A percentile compares a stretch with the other conserved stretches of the same genome.
phyloP scores from a whole-genome alignment of 2,329 filamentous ascomycete genomes.

The Fonsecaea multimorphosa region DNA sequence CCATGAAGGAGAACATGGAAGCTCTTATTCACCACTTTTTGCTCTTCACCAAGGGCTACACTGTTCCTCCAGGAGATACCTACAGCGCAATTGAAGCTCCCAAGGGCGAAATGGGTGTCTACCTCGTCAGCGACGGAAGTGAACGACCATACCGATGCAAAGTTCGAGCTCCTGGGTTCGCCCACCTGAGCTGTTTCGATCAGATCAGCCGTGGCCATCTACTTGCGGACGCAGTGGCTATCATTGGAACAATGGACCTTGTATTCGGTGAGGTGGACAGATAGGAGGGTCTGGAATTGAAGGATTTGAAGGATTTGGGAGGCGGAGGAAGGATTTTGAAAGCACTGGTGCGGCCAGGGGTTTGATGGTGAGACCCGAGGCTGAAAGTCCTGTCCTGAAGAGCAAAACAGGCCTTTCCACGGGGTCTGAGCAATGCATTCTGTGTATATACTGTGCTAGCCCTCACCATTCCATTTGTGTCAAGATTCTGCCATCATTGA shows the following conservation, averaged over 20 bases:
- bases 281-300: slow-evolving; percentile 41
- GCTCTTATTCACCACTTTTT: slow-evolving; percentile 99
- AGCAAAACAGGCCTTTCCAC: neutral
- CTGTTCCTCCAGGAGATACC: slow-evolving; percentile 95
- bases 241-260: slow-evolving; percentile 67
- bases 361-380: slow-evolving; percentile 7
- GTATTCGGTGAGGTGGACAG: slow-evolving; percentile 72
- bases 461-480: slow-evolving; percentile 10
- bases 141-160: slow-evolving; percentile 97
- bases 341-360: neutral
- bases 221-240: slow-evolving; percentile 93
- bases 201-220: slow-evolving; percentile 91
- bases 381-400: neutral
- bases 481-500: neutral
- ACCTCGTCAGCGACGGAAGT: slow-evolving; percentile 91
- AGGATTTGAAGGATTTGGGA: slow-evolving; percentile 7
- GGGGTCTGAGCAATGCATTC: neutral
- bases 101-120: slow-evolving; percentile 99
- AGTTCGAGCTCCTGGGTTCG: slow-evolving; percentile 95
- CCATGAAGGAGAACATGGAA: slow-evolving; percentile 99
- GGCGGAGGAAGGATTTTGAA: slow-evolving; percentile 3
- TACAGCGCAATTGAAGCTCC: slow-evolving; percentile 99
- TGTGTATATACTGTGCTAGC: slow-evolving; percentile 21
- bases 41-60: slow-evolving; percentile 97
- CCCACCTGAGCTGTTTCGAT: slow-evolving; percentile 92